phyloP scores from a whole-genome alignment of 2,329 filamentous ascomycete genomes.

The Colletotrichum melonis region DNA sequence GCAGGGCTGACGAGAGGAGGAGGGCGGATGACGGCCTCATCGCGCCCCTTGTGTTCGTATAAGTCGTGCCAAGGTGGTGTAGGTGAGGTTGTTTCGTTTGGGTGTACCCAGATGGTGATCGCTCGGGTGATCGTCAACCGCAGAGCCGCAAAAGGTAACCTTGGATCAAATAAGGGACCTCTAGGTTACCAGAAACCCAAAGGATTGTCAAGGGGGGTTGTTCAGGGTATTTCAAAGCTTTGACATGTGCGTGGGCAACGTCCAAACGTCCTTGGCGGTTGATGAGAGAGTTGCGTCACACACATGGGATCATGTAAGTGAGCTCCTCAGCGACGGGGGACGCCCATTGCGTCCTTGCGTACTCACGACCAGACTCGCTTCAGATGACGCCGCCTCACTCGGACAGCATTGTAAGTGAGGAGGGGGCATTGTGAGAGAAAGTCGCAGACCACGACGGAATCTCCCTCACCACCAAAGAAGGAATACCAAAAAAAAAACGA shows the following conservation, averaged over 20 bases:
- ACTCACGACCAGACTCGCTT: background rate
- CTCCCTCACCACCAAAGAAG: background rate
- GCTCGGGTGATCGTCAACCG: background rate
- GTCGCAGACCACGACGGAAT: background rate
- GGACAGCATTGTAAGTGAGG: too few relatives aligned
- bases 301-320: background rate
- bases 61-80: background rate
- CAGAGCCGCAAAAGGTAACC: constrained; percentile 3
- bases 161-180: too few relatives aligned
- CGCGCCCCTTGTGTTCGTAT: background rate
- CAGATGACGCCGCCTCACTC: background rate
- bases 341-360: constrained; percentile 1
- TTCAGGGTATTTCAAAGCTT: constrained; percentile 30
- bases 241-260: background rate
- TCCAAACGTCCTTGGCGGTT: background rate
- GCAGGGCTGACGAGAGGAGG: constrained; percentile 17
- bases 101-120: background rate
- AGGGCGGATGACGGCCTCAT: constrained; percentile 20
- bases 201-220: background rate
- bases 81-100: background rate
- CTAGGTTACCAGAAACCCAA: background rate
- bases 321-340: background rate
- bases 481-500: background rate
- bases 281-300: background rate
- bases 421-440: background rate